Base-by-base conservation (phyloP, 2,329 filamentous ascomycete species). In the Diaporthe longicolla region DNA sequence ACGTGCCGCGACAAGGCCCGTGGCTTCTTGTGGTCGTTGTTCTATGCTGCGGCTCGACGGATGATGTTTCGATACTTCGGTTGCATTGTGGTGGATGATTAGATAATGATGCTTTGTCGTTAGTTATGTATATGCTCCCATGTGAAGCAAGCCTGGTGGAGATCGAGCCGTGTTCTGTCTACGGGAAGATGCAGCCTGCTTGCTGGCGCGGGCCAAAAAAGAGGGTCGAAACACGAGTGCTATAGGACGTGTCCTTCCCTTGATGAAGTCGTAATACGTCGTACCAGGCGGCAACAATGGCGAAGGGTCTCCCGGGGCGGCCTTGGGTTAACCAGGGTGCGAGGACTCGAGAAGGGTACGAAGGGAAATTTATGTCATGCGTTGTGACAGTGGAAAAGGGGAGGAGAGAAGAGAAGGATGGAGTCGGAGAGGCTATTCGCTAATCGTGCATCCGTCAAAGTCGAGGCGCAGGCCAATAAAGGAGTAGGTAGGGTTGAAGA, bases 391-490 rank as follows among this genome's bases (percentile, higher is more conserved):
- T n/a, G 24, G 15, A 57, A 57, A 70, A 48, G 57, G 58, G 57
- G n/a, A 61, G 55, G 57, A 10, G 26, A 65, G 26, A 63, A 65
- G 26, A 43, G 24, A 40, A 71, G 32, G 55, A 61, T 59, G 69
- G 55, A 52, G 69, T 48, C 69, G 69, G 21, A 43, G 69, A 59
- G 68, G 45, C 45, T 52, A 71, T 63, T 75, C 72, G 74, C 68
- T 73, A 75, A 74, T 75, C 61, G 73, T 69, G 68, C 48, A 52
- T 58, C 66, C 61, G 66, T 58, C 59, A 57, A 70, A 68, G 37
- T 63, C 43, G 54, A 71, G 71, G 59, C 29, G 71, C 21, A 75
- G 66, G 50, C 74, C 71, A 74, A 74, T 75, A 52, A 69, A 52
- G 59, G 48, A 54, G 52, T 2, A 40, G 48, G 66, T 52, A 58